A percentile compares a stretch with the other conserved stretches of the same genome.
These are phyloP conservation scores for Sclerotinia minor DNA, from an alignment of 2,329 filamentous ascomycete genomes.

Conservation along the genomic window DNA sequence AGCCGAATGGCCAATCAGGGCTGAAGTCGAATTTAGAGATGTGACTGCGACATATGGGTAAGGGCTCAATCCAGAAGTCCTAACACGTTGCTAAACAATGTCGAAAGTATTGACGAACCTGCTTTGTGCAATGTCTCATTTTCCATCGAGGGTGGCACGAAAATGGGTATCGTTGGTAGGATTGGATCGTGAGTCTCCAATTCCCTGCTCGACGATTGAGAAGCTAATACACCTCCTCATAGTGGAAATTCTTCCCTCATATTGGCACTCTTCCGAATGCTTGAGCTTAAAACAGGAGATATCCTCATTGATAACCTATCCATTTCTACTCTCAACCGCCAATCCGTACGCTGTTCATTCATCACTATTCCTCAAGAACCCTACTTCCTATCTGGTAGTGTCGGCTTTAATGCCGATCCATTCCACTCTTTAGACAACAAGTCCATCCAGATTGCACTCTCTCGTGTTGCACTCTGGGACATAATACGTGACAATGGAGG, in stretches of 20 bases:
- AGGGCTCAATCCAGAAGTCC: background rate
- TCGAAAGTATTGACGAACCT: conserved; percentile 26
- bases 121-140: conserved; percentile 43
- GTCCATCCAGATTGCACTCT: conserved; percentile 47
- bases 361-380: conserved; percentile 49
- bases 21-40: conserved; percentile 31
- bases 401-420: conserved; percentile 45
- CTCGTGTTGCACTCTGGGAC: conserved; percentile 48
- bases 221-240: background rate
- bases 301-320: conserved; percentile 48
- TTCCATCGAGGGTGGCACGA: conserved; percentile 51
- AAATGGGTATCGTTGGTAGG: conserved; percentile 53
- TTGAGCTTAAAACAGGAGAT: conserved; percentile 72
- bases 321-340: conserved; percentile 44
- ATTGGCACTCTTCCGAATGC: conserved; percentile 56
- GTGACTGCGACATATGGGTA: conserved; percentile 35
- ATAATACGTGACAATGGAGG: conserved; percentile 45
- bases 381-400: conserved; percentile 45
- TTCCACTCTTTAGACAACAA: conserved; percentile 42
- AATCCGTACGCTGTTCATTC: conserved; percentile 45
- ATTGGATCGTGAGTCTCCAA: conserved; percentile 33
- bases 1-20: conserved; percentile 32
- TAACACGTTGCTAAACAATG: conserved; percentile 13
- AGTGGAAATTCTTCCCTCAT: conserved; percentile 51
- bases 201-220: background rate